Base-by-base conservation (phyloP, 352 stramenopile genomes). In the Globisporangium cystogenes region DNA sequence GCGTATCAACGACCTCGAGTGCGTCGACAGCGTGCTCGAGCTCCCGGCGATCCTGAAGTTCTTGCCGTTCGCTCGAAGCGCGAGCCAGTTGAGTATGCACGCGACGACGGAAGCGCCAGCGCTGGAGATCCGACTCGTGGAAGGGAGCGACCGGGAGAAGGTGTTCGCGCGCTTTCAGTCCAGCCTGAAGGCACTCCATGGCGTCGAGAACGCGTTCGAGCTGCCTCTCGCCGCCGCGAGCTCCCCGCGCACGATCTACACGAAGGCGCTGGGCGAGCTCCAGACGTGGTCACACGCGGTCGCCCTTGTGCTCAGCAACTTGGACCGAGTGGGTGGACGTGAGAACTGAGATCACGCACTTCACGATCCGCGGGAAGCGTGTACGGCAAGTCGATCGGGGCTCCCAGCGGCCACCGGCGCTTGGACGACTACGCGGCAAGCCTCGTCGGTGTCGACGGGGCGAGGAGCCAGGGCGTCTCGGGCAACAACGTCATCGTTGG, bases 401-500 rank as follows among this genome's bases (percentile, higher is more conserved):
- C 37, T 27, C 26, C 26, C 23, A 18, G 10, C 42, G n/a, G 21
- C 16, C 49, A 60, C 46, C 65, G 75, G 51, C 71, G 79, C n/a
- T 60, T 93, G 11, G 82, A 93, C 56, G 54, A 70, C 29, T 87
- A 80, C 37, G 76, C 76, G 0, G 57, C 72, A 10, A 81, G 58
- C 52, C 67, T 93, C 24, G 65, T 93, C 2, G 82, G 82, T 33
- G 70, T 90, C 24, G 70, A 87, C 24, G 64, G 56, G n/a, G 80
- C 76, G 12, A 70, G 82, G 59, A 57, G 64, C 24, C 62, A 70
- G 10, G 82, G 82, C 23, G 90, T 93, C 64, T 62, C 64, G 36
- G 82, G 82, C 35, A 88, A 84, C 60, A 60, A 74, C 46, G 64
- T 93, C 11, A 64, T 89, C 51, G 81, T 91, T 7, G 82, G 80